These are phyloP conservation scores for Clavariopsis aquatica DNA, from an alignment of 495 filamentous ascomycete species.

Conservation along the genomic window DNA sequence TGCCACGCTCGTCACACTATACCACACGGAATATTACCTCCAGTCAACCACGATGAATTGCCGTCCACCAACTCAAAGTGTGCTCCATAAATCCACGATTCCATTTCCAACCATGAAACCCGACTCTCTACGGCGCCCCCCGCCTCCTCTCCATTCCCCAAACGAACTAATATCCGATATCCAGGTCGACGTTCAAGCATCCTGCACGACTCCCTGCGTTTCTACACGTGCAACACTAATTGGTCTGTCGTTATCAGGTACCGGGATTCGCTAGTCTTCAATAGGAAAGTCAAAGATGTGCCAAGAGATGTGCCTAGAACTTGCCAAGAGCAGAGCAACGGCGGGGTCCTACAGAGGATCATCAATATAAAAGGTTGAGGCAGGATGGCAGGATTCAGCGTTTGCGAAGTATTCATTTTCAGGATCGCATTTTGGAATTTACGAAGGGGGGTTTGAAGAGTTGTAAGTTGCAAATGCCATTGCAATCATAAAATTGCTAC, in stretches of 20 bases:
- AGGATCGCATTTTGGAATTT: neutral
- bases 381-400: neutral
- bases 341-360: neutral
- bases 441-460: no score
- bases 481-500: no score
- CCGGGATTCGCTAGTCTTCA: neutral
- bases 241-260: slow-evolving; percentile 7
- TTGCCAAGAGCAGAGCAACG: neutral
- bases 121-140: neutral
- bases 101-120: neutral
- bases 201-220: neutral
- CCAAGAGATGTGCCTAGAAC: neutral
- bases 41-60: no score
- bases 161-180: slow-evolving; percentile 6
- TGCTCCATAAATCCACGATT: neutral
- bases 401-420: neutral
- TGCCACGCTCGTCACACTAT: no score
- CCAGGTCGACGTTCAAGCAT: neutral
- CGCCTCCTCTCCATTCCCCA: neutral
- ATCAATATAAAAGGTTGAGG: neutral
- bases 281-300: slow-evolving; percentile 2
- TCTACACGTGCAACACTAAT: slow-evolving; percentile 3
- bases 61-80: neutral
- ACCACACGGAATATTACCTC: no score
- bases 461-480: no score